Evolutionary conservation across 2,329 filamentous ascomycete species (phyloP).

Genomic region (Camptophora hylomeconis): DNA sequence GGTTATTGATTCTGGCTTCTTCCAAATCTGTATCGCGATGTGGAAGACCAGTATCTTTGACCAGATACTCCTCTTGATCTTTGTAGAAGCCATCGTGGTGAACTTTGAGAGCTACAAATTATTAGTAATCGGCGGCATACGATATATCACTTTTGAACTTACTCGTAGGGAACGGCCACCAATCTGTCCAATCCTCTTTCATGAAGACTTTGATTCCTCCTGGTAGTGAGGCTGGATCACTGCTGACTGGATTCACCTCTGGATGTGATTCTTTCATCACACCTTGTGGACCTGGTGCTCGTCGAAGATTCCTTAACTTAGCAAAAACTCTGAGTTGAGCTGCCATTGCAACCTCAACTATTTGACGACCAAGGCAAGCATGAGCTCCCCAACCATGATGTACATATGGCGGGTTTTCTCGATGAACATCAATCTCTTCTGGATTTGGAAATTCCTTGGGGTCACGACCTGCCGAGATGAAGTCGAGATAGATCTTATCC

Average conservation of each 20-base stretch:
- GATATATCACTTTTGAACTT: slow-evolving; percentile 5
- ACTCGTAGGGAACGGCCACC: slow-evolving; percentile 28
- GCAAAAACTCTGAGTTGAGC: slow-evolving; percentile 30
- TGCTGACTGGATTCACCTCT: slow-evolving; percentile 15
- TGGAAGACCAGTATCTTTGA: slow-evolving; percentile 12
- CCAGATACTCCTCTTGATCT: slow-evolving; percentile 13
- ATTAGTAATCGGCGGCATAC: slow-evolving; percentile 3
- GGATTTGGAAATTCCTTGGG: slow-evolving; percentile 26
- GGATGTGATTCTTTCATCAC: slow-evolving; percentile 27
- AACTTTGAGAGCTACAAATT: slow-evolving; percentile 15
- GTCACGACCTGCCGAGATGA: slow-evolving; percentile 23
- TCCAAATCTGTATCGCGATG: slow-evolving; percentile 12
- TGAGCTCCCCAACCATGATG: slow-evolving; percentile 36
- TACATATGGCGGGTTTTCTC: slow-evolving; percentile 28
- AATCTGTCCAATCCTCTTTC: slow-evolving; percentile 29
- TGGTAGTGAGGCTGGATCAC: slow-evolving; percentile 18
- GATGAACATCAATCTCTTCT: slow-evolving; percentile 30
- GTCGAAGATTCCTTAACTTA: slow-evolving; percentile 27
- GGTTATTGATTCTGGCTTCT: slow-evolving; percentile 9
- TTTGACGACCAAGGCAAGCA: slow-evolving; percentile 31
- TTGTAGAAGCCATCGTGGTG: slow-evolving; percentile 15
- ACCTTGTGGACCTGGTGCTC: slow-evolving; percentile 28
- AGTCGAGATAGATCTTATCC: slow-evolving; percentile 17
- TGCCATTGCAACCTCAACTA: slow-evolving; percentile 30
- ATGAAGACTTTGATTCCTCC: slow-evolving; percentile 32